Conservation (phyloP, 371 early-diverging fungal species). For the Quaeritorhiza haematococci region DNA sequence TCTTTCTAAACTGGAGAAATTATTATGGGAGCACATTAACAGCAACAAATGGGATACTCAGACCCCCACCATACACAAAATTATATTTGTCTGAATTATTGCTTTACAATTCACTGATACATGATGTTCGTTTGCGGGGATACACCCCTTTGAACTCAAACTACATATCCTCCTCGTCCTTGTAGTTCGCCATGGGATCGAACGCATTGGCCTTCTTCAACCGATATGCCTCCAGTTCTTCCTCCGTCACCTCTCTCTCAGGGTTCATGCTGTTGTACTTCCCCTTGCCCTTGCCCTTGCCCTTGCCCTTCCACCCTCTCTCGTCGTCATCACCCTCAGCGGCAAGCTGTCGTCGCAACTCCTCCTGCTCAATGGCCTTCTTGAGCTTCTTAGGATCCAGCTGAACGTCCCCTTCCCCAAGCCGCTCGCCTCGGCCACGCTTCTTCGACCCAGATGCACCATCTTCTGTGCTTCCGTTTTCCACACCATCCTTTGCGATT, state of each 20-base stretch:
- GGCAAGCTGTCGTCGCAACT: constrained; percentile 8
- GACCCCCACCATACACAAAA: no score
- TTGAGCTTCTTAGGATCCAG: constrained; percentile 43
- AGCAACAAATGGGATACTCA: no score
- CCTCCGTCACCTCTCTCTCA: constrained; percentile 36
- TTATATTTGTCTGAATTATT: no score
- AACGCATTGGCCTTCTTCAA: constrained; percentile 19
- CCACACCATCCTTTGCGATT: background rate
- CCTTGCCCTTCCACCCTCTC: constrained; percentile 6
- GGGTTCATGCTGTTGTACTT: constrained; percentile 8
- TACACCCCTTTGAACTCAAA: no score
- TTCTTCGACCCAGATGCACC: constrained; percentile 7
- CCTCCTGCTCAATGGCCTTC: constrained; percentile 36
- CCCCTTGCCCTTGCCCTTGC: constrained; percentile 10
- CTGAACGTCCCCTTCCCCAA: constrained; percentile 46
- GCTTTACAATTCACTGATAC: no score
- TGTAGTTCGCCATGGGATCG: constrained; percentile 43
- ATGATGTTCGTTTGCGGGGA: no score
- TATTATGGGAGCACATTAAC: no score
- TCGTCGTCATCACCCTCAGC: constrained; percentile 23
- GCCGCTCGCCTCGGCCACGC: constrained; percentile 9
- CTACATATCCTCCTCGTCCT: constrained; percentile 1
- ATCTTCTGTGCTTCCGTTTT: background rate
- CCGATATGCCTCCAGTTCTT: constrained; percentile 56
- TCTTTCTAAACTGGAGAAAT: no score